These are phyloP conservation scores for Hibiscus syriacus DNA, from an alignment of 345 rosid genomes.

Conservation along the genomic window DNA sequence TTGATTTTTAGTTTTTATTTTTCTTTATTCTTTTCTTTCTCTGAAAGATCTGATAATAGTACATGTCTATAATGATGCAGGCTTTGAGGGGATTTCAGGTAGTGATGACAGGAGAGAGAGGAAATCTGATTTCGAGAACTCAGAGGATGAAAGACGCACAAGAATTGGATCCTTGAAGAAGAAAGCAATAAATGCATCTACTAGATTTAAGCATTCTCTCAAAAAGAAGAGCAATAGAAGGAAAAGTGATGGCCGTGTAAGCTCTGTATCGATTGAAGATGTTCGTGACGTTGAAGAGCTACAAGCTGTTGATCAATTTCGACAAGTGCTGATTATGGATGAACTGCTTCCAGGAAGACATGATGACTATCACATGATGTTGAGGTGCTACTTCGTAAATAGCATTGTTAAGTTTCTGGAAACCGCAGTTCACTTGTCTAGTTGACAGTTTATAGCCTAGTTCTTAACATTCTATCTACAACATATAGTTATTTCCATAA, in stretches of 20 bases:
- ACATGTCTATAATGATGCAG: conserved; percentile 23
- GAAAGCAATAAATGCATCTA: conserved; percentile 84
- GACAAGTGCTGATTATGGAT: conserved; percentile 75
- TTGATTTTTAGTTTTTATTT: neutral
- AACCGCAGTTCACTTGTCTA: neutral
- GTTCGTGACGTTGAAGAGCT: conserved; percentile 83
- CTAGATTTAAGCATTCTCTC: conserved; percentile 83
- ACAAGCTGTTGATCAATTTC: conserved; percentile 75
- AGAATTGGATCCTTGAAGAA: conserved; percentile 88
- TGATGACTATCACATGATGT: conserved; percentile 95
- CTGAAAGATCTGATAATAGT: neutral
- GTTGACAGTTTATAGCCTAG: neutral
- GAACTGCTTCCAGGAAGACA: conserved; percentile 65
- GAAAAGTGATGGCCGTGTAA: conserved; percentile 78
- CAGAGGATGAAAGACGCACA: conserved; percentile 96
- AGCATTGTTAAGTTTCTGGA: neutral
- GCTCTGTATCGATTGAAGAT: conserved; percentile 97
- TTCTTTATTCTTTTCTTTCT: neutral
- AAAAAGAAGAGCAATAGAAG: conserved; percentile 80
- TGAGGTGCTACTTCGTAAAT: conserved; percentile 57
- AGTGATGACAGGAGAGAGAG: conserved; percentile 93
- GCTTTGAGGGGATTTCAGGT: conserved; percentile 87
- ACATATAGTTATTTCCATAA: neutral
- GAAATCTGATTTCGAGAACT: conserved; percentile 90
- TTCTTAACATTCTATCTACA: neutral